phyloP scores from a whole-genome alignment of 768 basidiomycete genomes.

The Psilocybe cyanescens region DNA sequence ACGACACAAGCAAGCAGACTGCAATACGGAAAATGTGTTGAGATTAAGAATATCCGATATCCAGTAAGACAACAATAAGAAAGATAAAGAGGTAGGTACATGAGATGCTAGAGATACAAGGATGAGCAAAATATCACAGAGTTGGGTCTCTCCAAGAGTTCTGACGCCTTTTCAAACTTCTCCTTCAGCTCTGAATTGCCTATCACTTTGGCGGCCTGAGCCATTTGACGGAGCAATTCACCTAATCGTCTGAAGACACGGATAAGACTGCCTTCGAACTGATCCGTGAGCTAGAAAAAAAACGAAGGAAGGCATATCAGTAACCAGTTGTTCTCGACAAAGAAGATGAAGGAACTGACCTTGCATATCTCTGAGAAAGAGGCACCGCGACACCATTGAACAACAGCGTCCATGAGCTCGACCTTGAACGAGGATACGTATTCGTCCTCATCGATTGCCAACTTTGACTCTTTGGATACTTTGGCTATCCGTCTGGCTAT shows the following conservation, averaged over 20 bases:
- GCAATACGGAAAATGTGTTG: no score
- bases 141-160: conserved; percentile 93
- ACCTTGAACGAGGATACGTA: conserved; percentile 98
- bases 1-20: no score
- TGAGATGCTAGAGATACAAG: conserved; percentile 62
- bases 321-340: neutral
- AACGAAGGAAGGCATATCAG: neutral
- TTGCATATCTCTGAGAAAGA: conserved; percentile 97
- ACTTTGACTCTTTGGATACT: conserved; percentile 92
- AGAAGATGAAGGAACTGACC: conserved; percentile 45
- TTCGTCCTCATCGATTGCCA: conserved; percentile 88
- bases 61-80: neutral
- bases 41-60: neutral
- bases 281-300: conserved; percentile 82
- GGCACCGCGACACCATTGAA: conserved; percentile 98
- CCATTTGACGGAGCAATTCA: conserved; percentile 96
- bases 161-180: conserved; percentile 90
- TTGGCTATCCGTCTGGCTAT: conserved; percentile 95
- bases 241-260: conserved; percentile 94
- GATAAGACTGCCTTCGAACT: conserved; percentile 96
- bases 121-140: conserved; percentile 93
- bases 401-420: conserved; percentile 97
- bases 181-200: conserved; percentile 93
- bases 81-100: neutral
- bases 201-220: conserved; percentile 92